These are phyloP conservation scores for Escovopsis sp. DNA, from an alignment of 2,329 filamentous ascomycete genomes.

Conservation along the genomic window DNA sequence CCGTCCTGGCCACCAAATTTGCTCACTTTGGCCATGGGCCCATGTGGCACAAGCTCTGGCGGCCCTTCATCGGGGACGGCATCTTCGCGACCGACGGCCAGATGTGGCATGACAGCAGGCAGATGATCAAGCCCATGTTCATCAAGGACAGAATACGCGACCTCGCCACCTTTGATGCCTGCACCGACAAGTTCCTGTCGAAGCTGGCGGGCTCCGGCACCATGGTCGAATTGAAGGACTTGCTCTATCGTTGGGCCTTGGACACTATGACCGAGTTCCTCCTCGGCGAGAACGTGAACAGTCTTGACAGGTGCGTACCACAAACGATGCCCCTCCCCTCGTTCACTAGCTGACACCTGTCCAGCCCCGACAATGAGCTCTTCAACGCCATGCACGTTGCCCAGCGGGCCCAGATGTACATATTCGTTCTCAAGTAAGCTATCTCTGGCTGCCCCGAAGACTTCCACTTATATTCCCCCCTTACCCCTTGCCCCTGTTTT, in stretches of 20 bases:
- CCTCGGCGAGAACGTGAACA: slow-evolving; percentile 42
- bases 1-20: slow-evolving; percentile 40
- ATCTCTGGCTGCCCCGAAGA: neutral
- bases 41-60: slow-evolving; percentile 26
- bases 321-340: neutral
- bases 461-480: too few relatives aligned
- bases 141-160: slow-evolving; percentile 29
- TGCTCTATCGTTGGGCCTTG: slow-evolving; percentile 51
- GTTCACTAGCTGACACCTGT: neutral
- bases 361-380: slow-evolving; percentile 41
- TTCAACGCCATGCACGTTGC: slow-evolving; percentile 55
- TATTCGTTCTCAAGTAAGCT: slow-evolving; percentile 31
- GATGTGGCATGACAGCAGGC: slow-evolving; percentile 37
- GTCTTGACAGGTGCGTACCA: slow-evolving; percentile 22
- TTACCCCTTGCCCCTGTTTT: too few relatives aligned
- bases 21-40: slow-evolving; percentile 34
- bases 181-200: slow-evolving; percentile 41
- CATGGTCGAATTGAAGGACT: slow-evolving; percentile 42
- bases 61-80: slow-evolving; percentile 36
- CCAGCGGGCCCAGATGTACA: slow-evolving; percentile 49
- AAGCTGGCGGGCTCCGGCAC: slow-evolving; percentile 38
- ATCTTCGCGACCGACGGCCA: slow-evolving; percentile 39
- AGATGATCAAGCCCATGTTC: slow-evolving; percentile 40
- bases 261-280: slow-evolving; percentile 55
- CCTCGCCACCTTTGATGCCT: slow-evolving; percentile 42